phyloP scores from a whole-genome alignment of 2,329 filamentous ascomycete species.

The Cylindrodendrum hubeiense region DNA sequence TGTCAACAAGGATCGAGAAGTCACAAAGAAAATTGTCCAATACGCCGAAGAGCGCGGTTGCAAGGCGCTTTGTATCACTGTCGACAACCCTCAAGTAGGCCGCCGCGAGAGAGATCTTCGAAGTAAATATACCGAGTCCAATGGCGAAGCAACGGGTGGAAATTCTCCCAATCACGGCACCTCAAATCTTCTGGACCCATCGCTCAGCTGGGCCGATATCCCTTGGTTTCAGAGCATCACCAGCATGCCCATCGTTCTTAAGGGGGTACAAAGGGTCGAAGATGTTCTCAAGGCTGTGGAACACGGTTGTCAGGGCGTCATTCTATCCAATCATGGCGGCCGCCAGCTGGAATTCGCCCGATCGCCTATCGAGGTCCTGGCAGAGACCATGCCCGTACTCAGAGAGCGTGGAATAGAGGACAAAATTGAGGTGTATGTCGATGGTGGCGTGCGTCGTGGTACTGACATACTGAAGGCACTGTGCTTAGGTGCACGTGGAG shows the following conservation, averaged over 20 bases:
- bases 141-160: slow-evolving; percentile 83
- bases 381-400: slow-evolving; percentile 92
- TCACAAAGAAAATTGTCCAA: slow-evolving; percentile 90
- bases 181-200: slow-evolving; percentile 95
- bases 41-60: slow-evolving; percentile 93
- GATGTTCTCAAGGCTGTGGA: slow-evolving; percentile 90
- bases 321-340: slow-evolving; percentile 96
- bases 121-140: slow-evolving; percentile 85
- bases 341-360: slow-evolving; percentile 93
- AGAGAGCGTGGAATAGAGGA: slow-evolving; percentile 78
- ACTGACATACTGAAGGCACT: slow-evolving; percentile 97
- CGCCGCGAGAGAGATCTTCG: slow-evolving; percentile 98
- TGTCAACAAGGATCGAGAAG: slow-evolving; percentile 93
- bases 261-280: slow-evolving; percentile 96
- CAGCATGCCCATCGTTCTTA: slow-evolving; percentile 93
- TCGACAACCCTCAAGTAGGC: slow-evolving; percentile 95
- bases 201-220: slow-evolving; percentile 91
- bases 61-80: slow-evolving; percentile 97
- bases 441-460: slow-evolving; percentile 89
- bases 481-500: slow-evolving; percentile 90
- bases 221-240: slow-evolving; percentile 94
- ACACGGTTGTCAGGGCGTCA: slow-evolving; percentile 85
- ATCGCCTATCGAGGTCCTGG: slow-evolving; percentile 89
- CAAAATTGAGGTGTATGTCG: slow-evolving; percentile 88
- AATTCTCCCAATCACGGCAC: slow-evolving; percentile 93